phyloP scores from a whole-genome alignment of 495 filamentous ascomycete genomes.

The Tuber melanosporum region DNA sequence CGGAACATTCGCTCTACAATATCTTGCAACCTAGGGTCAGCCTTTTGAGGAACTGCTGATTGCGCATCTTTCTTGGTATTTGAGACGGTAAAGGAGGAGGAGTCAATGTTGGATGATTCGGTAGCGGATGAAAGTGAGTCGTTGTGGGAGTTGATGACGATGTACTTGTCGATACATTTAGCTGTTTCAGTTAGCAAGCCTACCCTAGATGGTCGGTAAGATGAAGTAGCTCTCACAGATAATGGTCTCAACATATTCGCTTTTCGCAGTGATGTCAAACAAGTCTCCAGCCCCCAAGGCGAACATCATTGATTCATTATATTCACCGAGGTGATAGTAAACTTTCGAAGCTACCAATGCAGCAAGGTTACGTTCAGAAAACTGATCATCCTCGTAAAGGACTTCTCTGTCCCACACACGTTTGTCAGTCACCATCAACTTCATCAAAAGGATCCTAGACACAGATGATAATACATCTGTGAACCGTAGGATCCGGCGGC shows the following conservation, averaged over 20 bases:
- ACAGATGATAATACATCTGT: constrained; percentile 2
- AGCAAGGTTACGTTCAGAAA: constrained; percentile 88
- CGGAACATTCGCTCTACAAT: constrained; percentile 88
- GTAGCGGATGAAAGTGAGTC: constrained; percentile 34
- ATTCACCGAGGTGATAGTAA: constrained; percentile 97
- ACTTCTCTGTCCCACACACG: constrained; percentile 63
- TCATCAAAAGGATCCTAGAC: constrained; percentile 6
- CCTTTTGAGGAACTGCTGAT: constrained; percentile 15
- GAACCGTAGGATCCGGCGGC: constrained; percentile 10
- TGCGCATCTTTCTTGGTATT: constrained; percentile 23
- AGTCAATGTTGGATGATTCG: constrained; percentile 16
- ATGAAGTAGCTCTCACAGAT: constrained; percentile 53
- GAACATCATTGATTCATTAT: constrained; percentile 98
- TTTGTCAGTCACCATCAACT: constrained; percentile 26
- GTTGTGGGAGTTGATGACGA: constrained; percentile 54
- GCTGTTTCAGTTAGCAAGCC: constrained; percentile 46
- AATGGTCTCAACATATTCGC: constrained; percentile 98
- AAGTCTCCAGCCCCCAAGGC: constrained; percentile 91
- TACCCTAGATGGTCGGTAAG: not conserved
- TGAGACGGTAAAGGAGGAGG: constrained; percentile 21
- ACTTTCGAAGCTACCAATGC: constrained; percentile 94
- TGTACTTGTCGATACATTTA: constrained; percentile 97
- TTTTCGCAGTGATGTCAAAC: constrained; percentile 82
- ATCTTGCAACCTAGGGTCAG: constrained; percentile 53
- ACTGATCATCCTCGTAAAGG: constrained; percentile 91